Conservation (phyloP, 2,329 filamentous ascomycete genomes). For the Nemania sp. region DNA sequence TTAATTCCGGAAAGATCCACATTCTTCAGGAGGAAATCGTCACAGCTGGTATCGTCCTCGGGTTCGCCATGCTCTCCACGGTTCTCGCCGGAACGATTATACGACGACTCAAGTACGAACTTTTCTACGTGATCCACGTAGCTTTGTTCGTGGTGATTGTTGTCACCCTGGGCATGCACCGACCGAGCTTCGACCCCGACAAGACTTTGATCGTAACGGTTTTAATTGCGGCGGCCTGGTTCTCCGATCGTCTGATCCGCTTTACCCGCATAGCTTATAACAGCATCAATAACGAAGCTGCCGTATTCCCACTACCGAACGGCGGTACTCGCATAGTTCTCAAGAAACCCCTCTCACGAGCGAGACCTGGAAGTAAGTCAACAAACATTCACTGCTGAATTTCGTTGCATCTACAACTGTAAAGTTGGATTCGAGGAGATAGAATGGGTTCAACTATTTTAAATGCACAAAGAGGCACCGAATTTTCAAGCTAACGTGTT, state of each 20-base stretch:
- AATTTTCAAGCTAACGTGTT: neutral
- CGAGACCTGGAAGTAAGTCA: constrained; percentile 51
- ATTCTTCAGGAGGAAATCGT: constrained; percentile 39
- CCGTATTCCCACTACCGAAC: constrained; percentile 49
- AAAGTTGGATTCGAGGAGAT: neutral
- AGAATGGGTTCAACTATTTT: neutral
- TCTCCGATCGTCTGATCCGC: constrained; percentile 50
- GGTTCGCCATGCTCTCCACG: constrained; percentile 45
- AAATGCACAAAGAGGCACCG: neutral
- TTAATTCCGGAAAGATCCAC: constrained; percentile 24
- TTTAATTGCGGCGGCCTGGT: constrained; percentile 48
- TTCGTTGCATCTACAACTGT: neutral
- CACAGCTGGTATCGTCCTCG: constrained; percentile 45
- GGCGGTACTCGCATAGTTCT: constrained; percentile 52
- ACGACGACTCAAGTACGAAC: constrained; percentile 49
- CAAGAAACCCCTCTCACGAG: constrained; percentile 50
- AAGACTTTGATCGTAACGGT: constrained; percentile 46
- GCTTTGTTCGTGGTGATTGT: constrained; percentile 47
- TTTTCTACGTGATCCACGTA: constrained; percentile 53
- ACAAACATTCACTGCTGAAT: neutral
- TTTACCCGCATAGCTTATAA: constrained; percentile 43
- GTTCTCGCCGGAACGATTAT: constrained; percentile 42
- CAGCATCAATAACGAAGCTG: constrained; percentile 47
- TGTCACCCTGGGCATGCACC: constrained; percentile 49
- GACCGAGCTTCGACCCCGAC: constrained; percentile 45